A percentile compares a stretch with the other conserved stretches of the same genome.
These are phyloP conservation scores for Afroboletus lepidellus DNA, from an alignment of 1,284 basidiomycete species.

Conservation along the genomic window DNA sequence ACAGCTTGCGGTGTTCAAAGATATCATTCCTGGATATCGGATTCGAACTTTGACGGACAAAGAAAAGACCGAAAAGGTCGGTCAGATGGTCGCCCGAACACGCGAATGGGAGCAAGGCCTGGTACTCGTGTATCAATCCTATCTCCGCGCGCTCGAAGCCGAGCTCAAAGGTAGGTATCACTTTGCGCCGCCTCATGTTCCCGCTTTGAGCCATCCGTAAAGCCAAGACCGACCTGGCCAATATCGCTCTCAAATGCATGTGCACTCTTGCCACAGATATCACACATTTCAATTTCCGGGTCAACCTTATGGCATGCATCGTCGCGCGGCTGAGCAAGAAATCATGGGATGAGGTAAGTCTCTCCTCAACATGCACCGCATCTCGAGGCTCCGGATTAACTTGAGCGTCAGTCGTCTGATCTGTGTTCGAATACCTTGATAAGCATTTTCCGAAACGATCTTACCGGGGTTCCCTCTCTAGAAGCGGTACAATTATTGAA, in stretches of 20 bases:
- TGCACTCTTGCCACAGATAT: conserved; percentile 81
- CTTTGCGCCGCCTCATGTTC: conserved; percentile 23
- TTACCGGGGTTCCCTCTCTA: conserved; percentile 77
- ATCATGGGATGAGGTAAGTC: conserved; percentile 81
- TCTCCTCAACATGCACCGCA: conserved; percentile 7
- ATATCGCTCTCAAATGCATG: conserved; percentile 79
- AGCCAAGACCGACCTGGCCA: conserved; percentile 75
- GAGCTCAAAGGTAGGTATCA: conserved; percentile 77
- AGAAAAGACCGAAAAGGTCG: conserved; percentile 92
- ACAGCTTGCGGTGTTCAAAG: conserved; percentile 92
- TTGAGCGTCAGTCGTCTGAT: conserved; percentile 62
- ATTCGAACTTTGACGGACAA: conserved; percentile 89
- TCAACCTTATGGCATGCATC: conserved; percentile 88
- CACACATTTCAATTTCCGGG: conserved; percentile 97
- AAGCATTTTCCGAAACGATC: conserved; percentile 79
- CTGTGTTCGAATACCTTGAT: conserved; percentile 81
- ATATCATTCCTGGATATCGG: conserved; percentile 88
- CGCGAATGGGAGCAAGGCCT: conserved; percentile 98
- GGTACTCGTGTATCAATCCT: conserved; percentile 85
- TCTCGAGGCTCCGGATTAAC: conserved; percentile 15
- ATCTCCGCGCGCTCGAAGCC: conserved; percentile 80
- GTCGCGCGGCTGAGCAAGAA: conserved; percentile 83
- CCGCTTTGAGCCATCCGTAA: conserved; percentile 21
- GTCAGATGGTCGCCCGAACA: conserved; percentile 87
- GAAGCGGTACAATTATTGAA: conserved; percentile 91